Percentiles rank a stretch among this genome's conserved stretches.
Evolutionary conservation across 2,329 filamentous ascomycete genomes (phyloP).

Genomic region (Harringtonia lauricola): DNA sequence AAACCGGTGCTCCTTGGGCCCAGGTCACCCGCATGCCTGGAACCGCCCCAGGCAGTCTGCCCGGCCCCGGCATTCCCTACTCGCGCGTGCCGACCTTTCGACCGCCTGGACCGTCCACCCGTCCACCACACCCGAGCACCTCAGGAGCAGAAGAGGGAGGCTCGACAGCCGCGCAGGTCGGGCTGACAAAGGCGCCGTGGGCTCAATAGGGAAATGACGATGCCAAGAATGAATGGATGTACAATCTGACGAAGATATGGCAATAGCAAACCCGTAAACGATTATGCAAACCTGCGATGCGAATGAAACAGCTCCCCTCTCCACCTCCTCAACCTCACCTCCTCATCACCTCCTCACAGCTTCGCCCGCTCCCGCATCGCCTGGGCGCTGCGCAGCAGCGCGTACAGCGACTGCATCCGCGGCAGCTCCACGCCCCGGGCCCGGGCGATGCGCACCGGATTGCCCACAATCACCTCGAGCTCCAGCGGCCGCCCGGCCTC

Average conservation of each 20-base stretch:
- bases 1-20: conserved; percentile 18
- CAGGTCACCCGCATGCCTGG: conserved; percentile 15
- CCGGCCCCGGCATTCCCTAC: conserved; percentile 23
- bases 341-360: too few species aligned
- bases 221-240: too few species aligned
- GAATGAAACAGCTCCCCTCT: too few species aligned
- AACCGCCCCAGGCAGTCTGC: background rate
- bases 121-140: conserved; percentile 3
- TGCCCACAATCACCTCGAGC: conserved; percentile 62
- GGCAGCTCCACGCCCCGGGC: conserved; percentile 54
- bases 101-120: background rate
- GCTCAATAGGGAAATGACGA: conserved; percentile 23
- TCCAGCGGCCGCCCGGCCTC: conserved; percentile 55
- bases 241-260: too few species aligned
- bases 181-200: conserved; percentile 36
- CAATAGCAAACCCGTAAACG: too few species aligned
- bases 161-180: conserved; percentile 26
- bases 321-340: too few species aligned
- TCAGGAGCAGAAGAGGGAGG: conserved; percentile 1
- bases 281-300: too few species aligned
- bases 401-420: conserved; percentile 55
- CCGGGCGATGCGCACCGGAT: conserved; percentile 55
- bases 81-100: conserved; percentile 17
- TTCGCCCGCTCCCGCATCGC: conserved; percentile 27
- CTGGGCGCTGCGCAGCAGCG: conserved; percentile 52